Percentiles rank a stretch among this genome's conserved stretches.
Conservation (phyloP, 108 stramenopile genomes). For the Skeletonema marinoi region DNA sequence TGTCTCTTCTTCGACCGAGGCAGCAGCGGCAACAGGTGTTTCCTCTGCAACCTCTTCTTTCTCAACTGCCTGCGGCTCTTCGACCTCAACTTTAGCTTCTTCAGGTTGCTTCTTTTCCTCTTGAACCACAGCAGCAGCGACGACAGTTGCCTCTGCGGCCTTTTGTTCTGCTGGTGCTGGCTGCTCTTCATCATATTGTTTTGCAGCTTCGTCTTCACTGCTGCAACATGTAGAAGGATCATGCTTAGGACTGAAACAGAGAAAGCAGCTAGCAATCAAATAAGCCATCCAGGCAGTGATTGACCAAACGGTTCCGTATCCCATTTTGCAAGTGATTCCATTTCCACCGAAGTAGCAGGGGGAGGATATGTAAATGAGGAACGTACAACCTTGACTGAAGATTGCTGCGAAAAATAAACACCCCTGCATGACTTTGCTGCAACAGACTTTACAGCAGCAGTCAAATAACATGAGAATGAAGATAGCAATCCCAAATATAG, state of each 20-base stretch:
- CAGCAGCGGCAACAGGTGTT: background rate
- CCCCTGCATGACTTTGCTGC: constrained; percentile 6
- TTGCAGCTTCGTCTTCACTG: background rate
- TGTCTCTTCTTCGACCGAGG: background rate
- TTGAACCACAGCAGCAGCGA: background rate
- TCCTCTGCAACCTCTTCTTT: background rate
- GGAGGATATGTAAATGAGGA: background rate
- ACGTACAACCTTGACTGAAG: background rate
- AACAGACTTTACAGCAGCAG: constrained; percentile 8
- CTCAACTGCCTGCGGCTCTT: background rate
- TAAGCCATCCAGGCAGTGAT: background rate
- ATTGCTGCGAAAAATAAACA: background rate
- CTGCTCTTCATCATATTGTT: background rate
- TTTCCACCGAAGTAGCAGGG: background rate
- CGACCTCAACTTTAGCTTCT: background rate
- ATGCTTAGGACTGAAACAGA: constrained; percentile 8
- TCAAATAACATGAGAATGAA: constrained; percentile 3
- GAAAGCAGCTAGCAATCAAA: background rate
- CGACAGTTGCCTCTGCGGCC: background rate
- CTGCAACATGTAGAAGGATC: background rate
- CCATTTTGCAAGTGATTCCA: background rate
- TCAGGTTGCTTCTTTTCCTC: background rate
- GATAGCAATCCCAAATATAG: background rate
- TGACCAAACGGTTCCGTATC: background rate
- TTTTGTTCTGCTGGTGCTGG: background rate